phyloP scores from a whole-genome alignment of 2,329 filamentous ascomycete species.

The Teratosphaeriaceae sp. region DNA sequence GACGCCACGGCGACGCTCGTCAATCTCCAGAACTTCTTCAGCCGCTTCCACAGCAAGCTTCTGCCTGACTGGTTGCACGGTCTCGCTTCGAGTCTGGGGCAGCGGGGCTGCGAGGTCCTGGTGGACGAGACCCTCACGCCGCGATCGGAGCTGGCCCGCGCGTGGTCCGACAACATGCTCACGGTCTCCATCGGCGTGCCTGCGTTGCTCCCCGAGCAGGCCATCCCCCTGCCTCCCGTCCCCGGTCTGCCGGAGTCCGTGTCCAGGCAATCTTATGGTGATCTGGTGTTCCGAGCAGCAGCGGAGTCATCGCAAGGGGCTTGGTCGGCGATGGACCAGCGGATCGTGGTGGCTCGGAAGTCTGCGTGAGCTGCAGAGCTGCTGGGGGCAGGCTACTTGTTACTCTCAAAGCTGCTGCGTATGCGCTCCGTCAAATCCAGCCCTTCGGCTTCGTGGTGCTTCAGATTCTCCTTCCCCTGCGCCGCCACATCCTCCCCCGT shows the following conservation, averaged over 20 bases:
- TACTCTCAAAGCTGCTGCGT: neutral
- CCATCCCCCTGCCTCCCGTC: constrained; percentile 3
- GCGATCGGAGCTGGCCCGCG: constrained; percentile 3
- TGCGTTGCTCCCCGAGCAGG: constrained; percentile 4
- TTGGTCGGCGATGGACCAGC: constrained; percentile 4
- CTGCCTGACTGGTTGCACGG: constrained; percentile 3
- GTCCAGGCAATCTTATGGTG: constrained; percentile 2
- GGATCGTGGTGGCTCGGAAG: constrained; percentile 5
- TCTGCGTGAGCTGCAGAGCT: neutral
- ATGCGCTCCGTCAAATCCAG: neutral
- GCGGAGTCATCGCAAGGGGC: constrained; percentile 5
- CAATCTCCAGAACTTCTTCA: constrained; percentile 1
- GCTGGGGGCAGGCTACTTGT: neutral
- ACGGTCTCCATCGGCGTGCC: constrained; percentile 3
- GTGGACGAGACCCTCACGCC: neutral
- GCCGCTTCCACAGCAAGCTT: constrained; percentile 1
- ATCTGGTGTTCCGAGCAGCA: constrained; percentile 2
- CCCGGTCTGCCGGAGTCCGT: constrained; percentile 4
- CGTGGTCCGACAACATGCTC: constrained; percentile 8
- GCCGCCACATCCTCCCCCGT: constrained; percentile 9
- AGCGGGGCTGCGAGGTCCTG: constrained; percentile 2
- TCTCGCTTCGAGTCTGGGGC: neutral
- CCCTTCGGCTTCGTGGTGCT: constrained; percentile 6
- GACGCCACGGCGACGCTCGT: constrained; percentile 2
- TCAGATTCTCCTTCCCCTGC: constrained; percentile 9